Percentiles rank a stretch among this genome's conserved stretches.
Evolutionary conservation across 192 early-diverging fungal genomes (phyloP).

Genomic region (Coemansia sp.): DNA sequence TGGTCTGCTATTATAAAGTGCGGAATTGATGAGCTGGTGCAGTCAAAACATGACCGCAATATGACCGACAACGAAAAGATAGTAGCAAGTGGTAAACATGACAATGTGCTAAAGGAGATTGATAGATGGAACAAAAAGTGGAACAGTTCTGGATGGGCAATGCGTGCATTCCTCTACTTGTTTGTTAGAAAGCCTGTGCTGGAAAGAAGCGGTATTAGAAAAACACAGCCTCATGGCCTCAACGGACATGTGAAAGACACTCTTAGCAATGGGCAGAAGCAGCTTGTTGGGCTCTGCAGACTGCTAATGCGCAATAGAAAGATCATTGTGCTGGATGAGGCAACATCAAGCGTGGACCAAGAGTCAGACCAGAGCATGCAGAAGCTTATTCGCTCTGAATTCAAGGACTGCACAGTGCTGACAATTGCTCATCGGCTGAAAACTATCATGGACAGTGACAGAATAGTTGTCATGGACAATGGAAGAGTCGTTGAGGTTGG

Average conservation of each 20-base stretch:
- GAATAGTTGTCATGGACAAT: too few relatives aligned
- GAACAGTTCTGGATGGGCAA: not conserved
- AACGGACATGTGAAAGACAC: constrained; percentile 3
- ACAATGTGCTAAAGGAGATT: not conserved
- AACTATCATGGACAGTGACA: too few relatives aligned
- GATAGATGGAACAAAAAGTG: not conserved
- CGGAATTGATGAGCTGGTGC: constrained; percentile 1
- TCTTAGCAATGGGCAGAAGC: too few relatives aligned
- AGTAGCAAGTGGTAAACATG: not conserved
- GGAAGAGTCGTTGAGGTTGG: too few relatives aligned
- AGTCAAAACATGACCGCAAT: not conserved
- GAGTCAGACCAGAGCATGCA: too few relatives aligned
- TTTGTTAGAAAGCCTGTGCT: not conserved
- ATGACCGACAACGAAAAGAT: not conserved
- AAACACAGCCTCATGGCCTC: not conserved
- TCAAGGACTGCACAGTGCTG: too few relatives aligned
- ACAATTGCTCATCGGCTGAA: too few relatives aligned
- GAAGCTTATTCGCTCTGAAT: too few relatives aligned
- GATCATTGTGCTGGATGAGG: too few relatives aligned
- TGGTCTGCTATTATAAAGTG: constrained; percentile 61
- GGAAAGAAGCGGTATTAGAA: not conserved
- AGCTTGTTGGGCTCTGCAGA: too few relatives aligned
- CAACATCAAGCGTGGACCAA: too few relatives aligned
- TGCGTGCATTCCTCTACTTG: not conserved
- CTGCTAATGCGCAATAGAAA: too few relatives aligned